Conservation (phyloP, 352 stramenopile genomes). For the Globisporangium abappressorium region DNA sequence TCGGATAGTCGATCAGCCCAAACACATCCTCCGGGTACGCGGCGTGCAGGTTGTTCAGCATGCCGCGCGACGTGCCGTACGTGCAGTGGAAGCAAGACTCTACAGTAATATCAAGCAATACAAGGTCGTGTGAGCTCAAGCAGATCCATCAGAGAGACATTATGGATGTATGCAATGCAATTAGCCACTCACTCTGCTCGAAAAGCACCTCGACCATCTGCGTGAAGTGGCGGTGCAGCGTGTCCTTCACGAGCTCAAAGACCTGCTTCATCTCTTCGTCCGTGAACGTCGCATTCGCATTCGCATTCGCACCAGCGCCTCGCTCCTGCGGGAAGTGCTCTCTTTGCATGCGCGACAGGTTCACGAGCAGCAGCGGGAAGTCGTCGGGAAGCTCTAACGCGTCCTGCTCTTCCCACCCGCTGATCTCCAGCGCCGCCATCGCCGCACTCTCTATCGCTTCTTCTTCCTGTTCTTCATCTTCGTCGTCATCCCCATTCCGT, state of each 20-base stretch:
- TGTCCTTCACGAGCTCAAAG: conserved; percentile 44
- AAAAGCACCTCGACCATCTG: conserved; percentile 66
- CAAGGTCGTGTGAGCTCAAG: neutral
- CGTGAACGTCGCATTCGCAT: neutral
- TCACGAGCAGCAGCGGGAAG: conserved; percentile 68
- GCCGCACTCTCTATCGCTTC: neutral
- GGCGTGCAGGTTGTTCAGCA: conserved; percentile 47
- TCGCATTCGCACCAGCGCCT: neutral
- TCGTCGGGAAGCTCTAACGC: conserved; percentile 51
- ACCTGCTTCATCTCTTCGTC: conserved; percentile 33
- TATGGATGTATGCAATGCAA: neutral
- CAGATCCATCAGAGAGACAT: neutral
- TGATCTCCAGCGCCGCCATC: conserved; percentile 15
- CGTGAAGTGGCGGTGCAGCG: conserved; percentile 52
- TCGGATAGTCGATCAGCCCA: conserved; percentile 74
- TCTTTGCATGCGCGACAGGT: conserved; percentile 51
- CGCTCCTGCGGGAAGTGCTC: conserved; percentile 41
- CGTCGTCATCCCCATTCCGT: neutral
- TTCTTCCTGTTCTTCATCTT: conserved; percentile 1
- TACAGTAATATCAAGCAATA: conserved; percentile 12
- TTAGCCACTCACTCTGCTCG: conserved; percentile 43
- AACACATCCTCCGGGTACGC: conserved; percentile 59
- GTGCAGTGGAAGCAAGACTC: conserved; percentile 69
- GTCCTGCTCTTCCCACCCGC: conserved; percentile 40
- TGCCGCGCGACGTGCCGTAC: conserved; percentile 47